These are phyloP conservation scores for Cercospora sesami DNA, from an alignment of 2,329 filamentous ascomycete genomes.

Conservation along the genomic window DNA sequence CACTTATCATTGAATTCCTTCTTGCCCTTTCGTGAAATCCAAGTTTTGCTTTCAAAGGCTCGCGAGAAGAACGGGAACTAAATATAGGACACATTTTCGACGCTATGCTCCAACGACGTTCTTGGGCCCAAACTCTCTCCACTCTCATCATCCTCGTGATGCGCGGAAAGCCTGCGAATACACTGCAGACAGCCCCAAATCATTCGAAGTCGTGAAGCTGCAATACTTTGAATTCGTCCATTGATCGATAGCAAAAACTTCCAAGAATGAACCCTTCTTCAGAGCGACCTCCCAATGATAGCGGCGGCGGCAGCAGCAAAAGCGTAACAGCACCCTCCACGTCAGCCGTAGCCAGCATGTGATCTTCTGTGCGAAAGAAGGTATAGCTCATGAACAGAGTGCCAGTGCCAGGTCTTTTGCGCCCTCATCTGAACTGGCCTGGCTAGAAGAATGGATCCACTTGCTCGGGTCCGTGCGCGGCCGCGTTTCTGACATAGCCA, in stretches of 20 bases:
- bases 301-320: background rate
- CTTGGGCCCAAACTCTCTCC: background rate
- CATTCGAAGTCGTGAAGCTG: background rate
- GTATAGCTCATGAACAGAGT: background rate
- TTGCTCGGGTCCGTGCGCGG: background rate
- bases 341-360: background rate
- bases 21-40: background rate
- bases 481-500: conserved; percentile 1
- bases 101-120: background rate
- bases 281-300: background rate
- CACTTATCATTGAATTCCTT: background rate
- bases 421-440: conserved; percentile 3
- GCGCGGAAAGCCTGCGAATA: too few species aligned
- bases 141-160: background rate
- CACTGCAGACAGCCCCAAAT: background rate
- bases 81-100: background rate
- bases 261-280: background rate
- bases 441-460: background rate
- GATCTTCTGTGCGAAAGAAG: background rate
- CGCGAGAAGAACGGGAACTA: background rate
- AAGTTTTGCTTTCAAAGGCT: background rate
- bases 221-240: background rate
- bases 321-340: background rate
- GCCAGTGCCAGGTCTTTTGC: conserved; percentile 11
- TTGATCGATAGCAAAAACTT: background rate